Conservation (phyloP, 208 protist genomes). For the Acanthamoeba lenticulata region DNA sequence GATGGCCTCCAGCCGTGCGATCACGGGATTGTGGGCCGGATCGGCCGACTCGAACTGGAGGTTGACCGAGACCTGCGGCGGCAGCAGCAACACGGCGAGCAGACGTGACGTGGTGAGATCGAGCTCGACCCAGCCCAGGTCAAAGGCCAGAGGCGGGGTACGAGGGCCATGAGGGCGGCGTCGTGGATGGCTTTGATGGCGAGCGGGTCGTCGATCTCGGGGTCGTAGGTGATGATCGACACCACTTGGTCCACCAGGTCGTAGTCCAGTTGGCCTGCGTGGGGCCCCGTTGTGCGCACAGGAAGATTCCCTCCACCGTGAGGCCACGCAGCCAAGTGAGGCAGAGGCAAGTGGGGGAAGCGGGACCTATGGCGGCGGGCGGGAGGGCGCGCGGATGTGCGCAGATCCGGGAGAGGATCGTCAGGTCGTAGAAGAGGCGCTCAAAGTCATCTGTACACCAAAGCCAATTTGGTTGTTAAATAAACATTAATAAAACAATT, state of each 20-base stretch:
- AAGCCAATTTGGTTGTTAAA: too few relatives aligned
- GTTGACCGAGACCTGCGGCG: neutral
- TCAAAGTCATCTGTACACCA: conserved; percentile 53
- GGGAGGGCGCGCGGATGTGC: neutral
- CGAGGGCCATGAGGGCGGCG: conserved; percentile 8
- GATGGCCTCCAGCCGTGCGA: neutral
- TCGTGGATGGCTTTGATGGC: neutral
- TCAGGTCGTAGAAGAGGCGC: conserved; percentile 32
- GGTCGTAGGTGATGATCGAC: neutral
- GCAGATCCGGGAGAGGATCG: neutral
- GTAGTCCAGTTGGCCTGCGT: neutral
- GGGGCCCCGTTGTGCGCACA: too few relatives aligned
- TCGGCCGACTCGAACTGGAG: neutral
- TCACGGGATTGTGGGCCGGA: neutral
- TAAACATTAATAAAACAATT: neutral
- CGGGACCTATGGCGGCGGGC: neutral
- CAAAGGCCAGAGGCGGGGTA: too few relatives aligned
- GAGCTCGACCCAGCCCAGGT: too few relatives aligned
- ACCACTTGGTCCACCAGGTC: neutral
- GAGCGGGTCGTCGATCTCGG: too few relatives aligned
- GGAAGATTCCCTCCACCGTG: too few relatives aligned
- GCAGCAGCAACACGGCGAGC: too few relatives aligned
- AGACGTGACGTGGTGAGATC: too few relatives aligned
- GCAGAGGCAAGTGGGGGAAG: too few relatives aligned
- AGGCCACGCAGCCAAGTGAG: too few relatives aligned